Percentiles rank a stretch among this genome's conserved stretches.
phyloP scores from a whole-genome alignment of 176 grass and related monocot genomes.

The Melocanna baccifera region DNA sequence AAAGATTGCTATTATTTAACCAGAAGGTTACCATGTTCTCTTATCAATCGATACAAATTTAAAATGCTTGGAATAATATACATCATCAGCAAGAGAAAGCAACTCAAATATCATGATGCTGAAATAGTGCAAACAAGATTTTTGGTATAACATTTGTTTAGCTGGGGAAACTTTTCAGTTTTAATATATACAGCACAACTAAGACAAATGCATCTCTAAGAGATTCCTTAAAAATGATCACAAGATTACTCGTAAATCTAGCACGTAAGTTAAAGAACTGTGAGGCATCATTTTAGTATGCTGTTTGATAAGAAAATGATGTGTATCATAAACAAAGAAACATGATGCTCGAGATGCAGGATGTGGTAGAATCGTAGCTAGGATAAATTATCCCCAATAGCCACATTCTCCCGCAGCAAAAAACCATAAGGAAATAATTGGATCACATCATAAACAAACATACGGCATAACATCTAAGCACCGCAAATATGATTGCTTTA shows the following conservation, averaged over 20 bases:
- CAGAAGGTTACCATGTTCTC: background rate
- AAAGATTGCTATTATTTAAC: background rate
- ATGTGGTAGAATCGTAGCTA: conserved; percentile 1
- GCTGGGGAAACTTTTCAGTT: background rate
- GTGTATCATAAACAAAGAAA: background rate
- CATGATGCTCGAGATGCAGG: background rate
- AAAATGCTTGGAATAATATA: background rate
- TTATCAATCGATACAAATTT: background rate
- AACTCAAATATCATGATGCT: background rate
- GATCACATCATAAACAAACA: background rate
- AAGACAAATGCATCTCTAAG: background rate
- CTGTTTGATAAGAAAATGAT: background rate
- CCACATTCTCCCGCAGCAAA: background rate
- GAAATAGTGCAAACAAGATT: background rate
- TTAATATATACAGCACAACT: background rate
- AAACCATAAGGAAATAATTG: background rate
- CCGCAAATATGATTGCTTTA: background rate
- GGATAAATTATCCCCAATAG: background rate
- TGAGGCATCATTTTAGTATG: background rate
- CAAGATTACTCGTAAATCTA: background rate
- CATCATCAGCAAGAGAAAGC: background rate
- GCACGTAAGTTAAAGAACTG: background rate
- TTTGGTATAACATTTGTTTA: background rate
- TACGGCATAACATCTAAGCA: background rate
- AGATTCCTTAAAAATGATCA: background rate